Evolutionary conservation across 2,329 filamentous ascomycete species (phyloP), one percentile per base, ranked within the genome.

Genomic region (Pseudocercospora vitis): DNA sequence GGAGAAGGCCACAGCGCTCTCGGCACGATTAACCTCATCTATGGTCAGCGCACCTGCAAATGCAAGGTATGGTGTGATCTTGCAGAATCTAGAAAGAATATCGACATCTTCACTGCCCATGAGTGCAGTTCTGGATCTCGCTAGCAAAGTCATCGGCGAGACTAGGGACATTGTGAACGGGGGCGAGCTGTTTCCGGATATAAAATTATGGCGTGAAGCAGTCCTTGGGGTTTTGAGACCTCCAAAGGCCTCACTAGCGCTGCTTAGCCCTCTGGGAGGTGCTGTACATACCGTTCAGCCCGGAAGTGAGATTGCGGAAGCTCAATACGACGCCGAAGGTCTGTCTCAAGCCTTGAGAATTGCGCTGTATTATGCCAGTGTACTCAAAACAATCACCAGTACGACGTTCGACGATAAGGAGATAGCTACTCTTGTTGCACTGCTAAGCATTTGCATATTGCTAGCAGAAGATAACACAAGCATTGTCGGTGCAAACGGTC

Each of bases 301-400:
- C 49, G 53, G 67, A 16, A 46, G 57, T 11, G 23, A 33, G 53
- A 31, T 39, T 5, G 50, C 60, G 55, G 40, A 56, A 39, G 71
- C 19, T n/a, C 32, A 55, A 3, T 63, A 56, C 47, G 91, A 96
- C 66, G 75, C 79, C 3, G 81, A 82, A 59, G 88, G 88, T 0
- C 82, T 85, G 26, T 89, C 89, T 1, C 76, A 88, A 50, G 83
- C 89, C 1, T 81, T 89, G 11, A 81, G 92, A 51, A 88, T 95
- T 74, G 83, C 86, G 1, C 77, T 86, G 45, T 96, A 91, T 68
- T 80, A 83, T 0, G 76, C 78, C 4, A 79, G 78, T 45, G 68
- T 94, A 0, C 67, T 91, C 26, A 71, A 73, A 14, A 14, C 44
- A 11, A 14, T 12, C 11, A 68, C 74, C 23, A 35, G 23, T 8